Evolutionary conservation across 148 eudicot genomes (phyloP).

Genomic region (Vaccinium vitisidaea): DNA sequence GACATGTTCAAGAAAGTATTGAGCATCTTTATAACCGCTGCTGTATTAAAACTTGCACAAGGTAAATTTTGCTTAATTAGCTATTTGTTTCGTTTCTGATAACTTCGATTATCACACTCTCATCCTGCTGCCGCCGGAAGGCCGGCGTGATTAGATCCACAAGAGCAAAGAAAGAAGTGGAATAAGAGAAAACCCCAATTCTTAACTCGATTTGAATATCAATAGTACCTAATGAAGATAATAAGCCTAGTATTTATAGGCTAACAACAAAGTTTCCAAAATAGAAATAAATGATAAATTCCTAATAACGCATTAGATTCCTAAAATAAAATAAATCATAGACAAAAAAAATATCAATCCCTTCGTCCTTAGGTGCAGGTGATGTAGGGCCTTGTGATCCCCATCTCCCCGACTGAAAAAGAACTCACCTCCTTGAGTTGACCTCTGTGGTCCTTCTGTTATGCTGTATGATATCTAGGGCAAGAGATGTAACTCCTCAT

Average conservation of each 20-base stretch:
- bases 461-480: background rate
- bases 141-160: background rate
- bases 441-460: background rate
- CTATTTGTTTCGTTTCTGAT: background rate
- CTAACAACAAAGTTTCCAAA: background rate
- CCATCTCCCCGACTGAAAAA: background rate
- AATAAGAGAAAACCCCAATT: background rate
- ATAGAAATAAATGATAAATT: background rate
- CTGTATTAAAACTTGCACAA: constrained; percentile 52
- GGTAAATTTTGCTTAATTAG: constrained; percentile 26
- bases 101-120: background rate
- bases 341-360: background rate
- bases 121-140: background rate
- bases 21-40: constrained; percentile 65
- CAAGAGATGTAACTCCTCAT: background rate
- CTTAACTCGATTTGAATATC: background rate
- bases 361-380: background rate
- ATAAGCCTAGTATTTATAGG: background rate
- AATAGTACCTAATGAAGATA: background rate
- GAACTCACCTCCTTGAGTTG: background rate
- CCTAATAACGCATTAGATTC: background rate
- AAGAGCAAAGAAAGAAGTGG: background rate
- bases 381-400: background rate
- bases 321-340: background rate
- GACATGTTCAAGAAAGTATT: constrained; percentile 54